These are phyloP conservation scores for Telopea speciosissima DNA, from an alignment of 177 flowering plant species.

Conservation along the genomic window DNA sequence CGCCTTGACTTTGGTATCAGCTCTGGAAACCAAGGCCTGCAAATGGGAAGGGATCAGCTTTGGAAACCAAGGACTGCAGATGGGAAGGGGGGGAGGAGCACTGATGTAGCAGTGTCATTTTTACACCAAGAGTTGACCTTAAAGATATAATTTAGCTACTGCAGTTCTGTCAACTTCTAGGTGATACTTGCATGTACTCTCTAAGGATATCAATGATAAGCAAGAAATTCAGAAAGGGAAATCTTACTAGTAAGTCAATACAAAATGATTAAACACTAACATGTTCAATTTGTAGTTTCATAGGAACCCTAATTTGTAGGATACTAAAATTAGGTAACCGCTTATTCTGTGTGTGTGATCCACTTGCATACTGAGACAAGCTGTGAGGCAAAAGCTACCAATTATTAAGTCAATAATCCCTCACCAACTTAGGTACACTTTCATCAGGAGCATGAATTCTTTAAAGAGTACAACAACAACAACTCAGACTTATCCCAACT, in stretches of 20 bases:
- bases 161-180: not conserved
- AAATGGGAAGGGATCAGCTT: conserved; percentile 39
- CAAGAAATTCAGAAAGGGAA: not conserved
- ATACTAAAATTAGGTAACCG: too few relatives aligned
- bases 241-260: not conserved
- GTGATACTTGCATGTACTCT: not conserved
- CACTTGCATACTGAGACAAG: not conserved
- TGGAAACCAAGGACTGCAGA: conserved; percentile 56
- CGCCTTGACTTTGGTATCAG: conserved; percentile 67
- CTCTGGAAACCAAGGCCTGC: conserved; percentile 64
- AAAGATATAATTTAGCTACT: too few relatives aligned
- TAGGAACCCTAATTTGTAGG: too few relatives aligned
- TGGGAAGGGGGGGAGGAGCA: not conserved
- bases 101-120: not conserved
- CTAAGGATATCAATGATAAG: not conserved
- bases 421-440: not conserved
- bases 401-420: not conserved
- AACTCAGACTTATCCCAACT: too few relatives aligned
- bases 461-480: too few relatives aligned
- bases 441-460: too few relatives aligned
- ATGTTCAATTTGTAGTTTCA: not conserved
- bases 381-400: not conserved
- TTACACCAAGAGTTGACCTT: not conserved
- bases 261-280: not conserved
- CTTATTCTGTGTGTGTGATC: not conserved